Percentiles rank a stretch among this genome's conserved stretches.
These are phyloP conservation scores for Globisporangium carolinianum DNA, from an alignment of 352 stramenopile species.

Conservation along the genomic window DNA sequence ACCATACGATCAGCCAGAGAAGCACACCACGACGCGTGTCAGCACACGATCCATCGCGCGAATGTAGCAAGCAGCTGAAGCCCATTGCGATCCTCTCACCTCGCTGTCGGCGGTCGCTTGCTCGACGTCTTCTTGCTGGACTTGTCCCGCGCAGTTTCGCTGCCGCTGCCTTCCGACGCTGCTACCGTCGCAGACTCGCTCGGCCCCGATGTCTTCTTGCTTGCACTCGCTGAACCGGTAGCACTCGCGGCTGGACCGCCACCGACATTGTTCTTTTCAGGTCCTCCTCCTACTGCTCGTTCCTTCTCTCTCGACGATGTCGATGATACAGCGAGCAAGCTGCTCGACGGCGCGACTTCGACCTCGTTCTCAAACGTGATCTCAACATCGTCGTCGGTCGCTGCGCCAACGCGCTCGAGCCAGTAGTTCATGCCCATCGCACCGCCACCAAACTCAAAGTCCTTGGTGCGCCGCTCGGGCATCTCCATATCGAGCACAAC, in stretches of 20 bases:
- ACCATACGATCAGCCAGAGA: too few species aligned
- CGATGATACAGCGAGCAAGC: constrained; percentile 5
- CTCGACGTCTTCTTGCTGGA: background rate
- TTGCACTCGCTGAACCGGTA: background rate
- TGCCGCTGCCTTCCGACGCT: background rate
- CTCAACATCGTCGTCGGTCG: too few species aligned
- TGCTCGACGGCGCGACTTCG: constrained; percentile 21
- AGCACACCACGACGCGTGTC: too few species aligned
- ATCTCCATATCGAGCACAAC: constrained; percentile 88
- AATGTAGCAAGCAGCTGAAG: too few species aligned
- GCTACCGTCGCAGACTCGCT: background rate
- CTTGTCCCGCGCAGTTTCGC: background rate
- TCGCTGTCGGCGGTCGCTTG: background rate
- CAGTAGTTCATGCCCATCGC: constrained; percentile 45
- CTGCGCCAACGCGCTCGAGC: too few species aligned
- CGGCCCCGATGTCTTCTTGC: background rate
- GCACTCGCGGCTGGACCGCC: background rate
- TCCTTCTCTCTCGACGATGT: constrained; percentile 9
- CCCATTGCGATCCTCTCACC: too few species aligned
- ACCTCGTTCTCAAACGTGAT: too few species aligned
- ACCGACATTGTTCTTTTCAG: background rate
- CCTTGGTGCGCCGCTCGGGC: constrained; percentile 68
- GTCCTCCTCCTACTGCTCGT: constrained; percentile 7
- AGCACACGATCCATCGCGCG: too few species aligned
- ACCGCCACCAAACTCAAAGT: constrained; percentile 53